Base-by-base conservation (phyloP, 495 filamentous ascomycete genomes). In the Chaetomium fimeti region DNA sequence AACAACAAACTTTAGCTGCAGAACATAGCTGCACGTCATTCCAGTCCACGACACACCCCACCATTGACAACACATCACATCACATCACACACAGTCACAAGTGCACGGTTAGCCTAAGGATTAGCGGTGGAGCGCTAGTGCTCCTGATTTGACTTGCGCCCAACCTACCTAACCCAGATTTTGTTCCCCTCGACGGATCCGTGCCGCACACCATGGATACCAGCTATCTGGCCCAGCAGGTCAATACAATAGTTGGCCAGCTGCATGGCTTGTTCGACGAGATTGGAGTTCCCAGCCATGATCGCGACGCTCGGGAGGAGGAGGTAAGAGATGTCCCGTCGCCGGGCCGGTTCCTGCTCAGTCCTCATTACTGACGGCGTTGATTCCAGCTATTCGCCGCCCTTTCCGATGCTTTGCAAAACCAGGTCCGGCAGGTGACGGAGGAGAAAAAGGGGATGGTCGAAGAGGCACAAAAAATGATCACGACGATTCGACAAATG, bases 231-330 rank as follows among this genome's bases (percentile, higher is more conserved):
- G 89, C 91, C 70, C 91, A 93, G 72, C 93, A 97, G 84, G 91
- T 97, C 75, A 91, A 91, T 68, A 92, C 86, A 68, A 97, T 96
- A 71, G 89, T 96, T 69, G 83, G 84, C 72, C 90, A 96, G 77
- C 82, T 99, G 52, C 93, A 97, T 78, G 89, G 89, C 49, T 83
- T 97, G 55, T 99, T 95, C 71, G 94, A 98, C 76, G 93, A 98
- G 67, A 97, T 99, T 69, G 94, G 94, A 42, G 87, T 99, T 49
- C 83, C 92, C 20, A 85, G 77, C 71, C 91, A 95, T 86, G 94
- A 97, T 77, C 87, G 95, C 65, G 92, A 97, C 64, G 81, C 84
- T 5, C 83, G 95, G 63, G 92, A 98, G 74, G 82, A 89, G 69
- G 89, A 95, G 85, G 91, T 96, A 66, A 63, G 71, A 47, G 24